Evolutionary conservation across 2,329 filamentous ascomycete genomes (phyloP).

Genomic region (Penicillium sp.): DNA sequence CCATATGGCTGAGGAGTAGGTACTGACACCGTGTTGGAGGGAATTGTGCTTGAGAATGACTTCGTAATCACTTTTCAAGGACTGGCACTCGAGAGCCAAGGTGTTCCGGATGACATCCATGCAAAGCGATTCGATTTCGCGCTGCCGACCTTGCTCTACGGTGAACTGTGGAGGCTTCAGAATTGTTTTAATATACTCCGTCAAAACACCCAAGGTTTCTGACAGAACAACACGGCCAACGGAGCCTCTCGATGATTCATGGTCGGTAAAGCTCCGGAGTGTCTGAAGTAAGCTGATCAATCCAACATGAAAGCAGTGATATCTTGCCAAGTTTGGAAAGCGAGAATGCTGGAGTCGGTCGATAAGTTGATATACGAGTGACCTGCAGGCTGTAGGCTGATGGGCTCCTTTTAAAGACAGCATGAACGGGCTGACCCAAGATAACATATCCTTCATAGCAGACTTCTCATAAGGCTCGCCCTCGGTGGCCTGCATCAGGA

Average conservation of each 20-base stretch:
- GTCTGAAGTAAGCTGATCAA: slow-evolving; percentile 52
- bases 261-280: slow-evolving; percentile 53
- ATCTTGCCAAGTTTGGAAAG: slow-evolving; percentile 48
- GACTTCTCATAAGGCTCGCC: slow-evolving; percentile 59
- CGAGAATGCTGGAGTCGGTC: slow-evolving; percentile 55
- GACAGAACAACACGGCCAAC: slow-evolving; percentile 54
- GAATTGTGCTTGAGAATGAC: slow-evolving; percentile 65
- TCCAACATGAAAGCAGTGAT: slow-evolving; percentile 53
- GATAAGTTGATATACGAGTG: slow-evolving; percentile 77
- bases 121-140: slow-evolving; percentile 60
- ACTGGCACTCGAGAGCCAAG: slow-evolving; percentile 72
- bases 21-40: slow-evolving; percentile 69
- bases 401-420: slow-evolving; percentile 76
- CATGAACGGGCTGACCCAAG: slow-evolving; percentile 80
- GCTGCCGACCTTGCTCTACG: slow-evolving; percentile 53
- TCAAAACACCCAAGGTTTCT: slow-evolving; percentile 54
- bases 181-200: slow-evolving; percentile 58
- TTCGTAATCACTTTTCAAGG: slow-evolving; percentile 70
- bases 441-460: slow-evolving; percentile 67
- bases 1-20: slow-evolving; percentile 78
- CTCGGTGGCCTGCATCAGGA: slow-evolving; percentile 56
- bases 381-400: slow-evolving; percentile 77
- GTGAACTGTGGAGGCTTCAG: slow-evolving; percentile 61
- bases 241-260: slow-evolving; percentile 50
- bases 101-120: slow-evolving; percentile 70